These are phyloP conservation scores for Rhytidiadelphus loreus DNA, from an alignment of 225 moss, liverwort and hornwort genomes.

Conservation along the genomic window DNA sequence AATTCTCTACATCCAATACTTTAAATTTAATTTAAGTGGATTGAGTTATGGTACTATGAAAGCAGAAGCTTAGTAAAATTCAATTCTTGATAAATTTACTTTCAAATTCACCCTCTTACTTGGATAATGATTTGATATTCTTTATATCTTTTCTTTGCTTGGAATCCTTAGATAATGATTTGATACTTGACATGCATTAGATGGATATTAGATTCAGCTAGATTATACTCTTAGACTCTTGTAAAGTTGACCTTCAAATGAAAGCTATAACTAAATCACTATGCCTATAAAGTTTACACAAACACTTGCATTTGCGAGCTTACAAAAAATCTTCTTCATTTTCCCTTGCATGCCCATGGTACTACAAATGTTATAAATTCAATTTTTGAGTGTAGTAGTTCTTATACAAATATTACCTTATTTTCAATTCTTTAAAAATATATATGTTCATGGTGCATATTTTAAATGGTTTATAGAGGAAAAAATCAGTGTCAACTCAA, in stretches of 20 bases:
- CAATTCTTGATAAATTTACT: accelerated
- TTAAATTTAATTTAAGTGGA: neutral
- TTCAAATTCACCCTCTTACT: neutral
- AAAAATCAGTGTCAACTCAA: neutral
- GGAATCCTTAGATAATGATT: no score
- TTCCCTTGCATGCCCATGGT: accelerated
- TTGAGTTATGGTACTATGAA: neutral
- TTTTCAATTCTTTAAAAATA: neutral
- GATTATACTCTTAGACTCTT: neutral
- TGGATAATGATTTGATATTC: neutral
- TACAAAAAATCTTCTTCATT: neutral
- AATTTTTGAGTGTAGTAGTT: neutral
- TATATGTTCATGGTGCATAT: accelerated
- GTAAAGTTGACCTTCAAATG: neutral
- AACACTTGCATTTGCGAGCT: neutral
- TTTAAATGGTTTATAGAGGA: neutral
- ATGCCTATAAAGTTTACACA: neutral
- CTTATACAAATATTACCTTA: neutral
- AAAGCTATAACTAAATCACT: neutral
- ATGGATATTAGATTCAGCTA: neutral
- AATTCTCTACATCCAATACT: neutral
- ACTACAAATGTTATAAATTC: neutral
- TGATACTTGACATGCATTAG: accelerated
- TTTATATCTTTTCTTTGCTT: neutral
- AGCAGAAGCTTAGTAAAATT: accelerated